A percentile compares a stretch with the other conserved stretches of the same genome.
Conservation (phyloP, 768 basidiomycete genomes). For the Kwoniella dejecticola region DNA sequence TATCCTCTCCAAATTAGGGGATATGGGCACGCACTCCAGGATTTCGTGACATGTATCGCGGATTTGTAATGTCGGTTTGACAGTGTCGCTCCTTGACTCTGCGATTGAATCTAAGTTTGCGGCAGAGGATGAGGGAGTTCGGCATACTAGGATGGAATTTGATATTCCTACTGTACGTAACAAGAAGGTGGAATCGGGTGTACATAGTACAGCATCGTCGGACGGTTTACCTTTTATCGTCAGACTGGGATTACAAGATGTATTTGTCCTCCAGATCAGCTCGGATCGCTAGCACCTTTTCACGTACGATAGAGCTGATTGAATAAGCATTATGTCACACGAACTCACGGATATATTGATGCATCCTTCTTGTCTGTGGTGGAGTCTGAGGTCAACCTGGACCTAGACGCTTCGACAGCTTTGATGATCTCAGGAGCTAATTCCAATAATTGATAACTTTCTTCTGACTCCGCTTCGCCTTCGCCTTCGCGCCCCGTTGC, state of each 20-base stretch:
- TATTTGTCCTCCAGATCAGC: too few species aligned
- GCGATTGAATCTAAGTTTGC: too few species aligned
- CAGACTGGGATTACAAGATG: too few species aligned
- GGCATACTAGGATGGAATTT: slow-evolving; percentile 77
- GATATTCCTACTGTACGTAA: slow-evolving; percentile 85
- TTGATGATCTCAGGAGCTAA: slow-evolving; percentile 52
- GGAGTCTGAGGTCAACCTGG: too few species aligned
- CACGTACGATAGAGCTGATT: too few species aligned
- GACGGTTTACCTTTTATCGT: slow-evolving; percentile 76
- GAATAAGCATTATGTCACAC: too few species aligned
- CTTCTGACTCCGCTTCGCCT: slow-evolving; percentile 22
- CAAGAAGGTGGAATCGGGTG: slow-evolving; percentile 72
- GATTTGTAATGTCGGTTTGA: slow-evolving; percentile 61
- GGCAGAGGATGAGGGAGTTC: slow-evolving; percentile 24
- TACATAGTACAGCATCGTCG: slow-evolving; percentile 91
- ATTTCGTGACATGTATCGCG: slow-evolving; percentile 80
- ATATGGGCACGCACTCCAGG: slow-evolving; percentile 74
- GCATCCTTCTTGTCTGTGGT: slow-evolving; percentile 15
- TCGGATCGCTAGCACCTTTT: too few species aligned
- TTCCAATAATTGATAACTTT: slow-evolving; percentile 54
- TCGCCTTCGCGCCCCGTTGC: background rate
- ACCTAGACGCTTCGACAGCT: slow-evolving; percentile 46
- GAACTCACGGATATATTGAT: slow-evolving; percentile 35
- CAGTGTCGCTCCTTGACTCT: background rate
- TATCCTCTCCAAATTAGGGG: slow-evolving; percentile 74